These are phyloP conservation scores for Thymus mandschuricus DNA, from an alignment of 257 asterid genomes.

Conservation along the genomic window DNA sequence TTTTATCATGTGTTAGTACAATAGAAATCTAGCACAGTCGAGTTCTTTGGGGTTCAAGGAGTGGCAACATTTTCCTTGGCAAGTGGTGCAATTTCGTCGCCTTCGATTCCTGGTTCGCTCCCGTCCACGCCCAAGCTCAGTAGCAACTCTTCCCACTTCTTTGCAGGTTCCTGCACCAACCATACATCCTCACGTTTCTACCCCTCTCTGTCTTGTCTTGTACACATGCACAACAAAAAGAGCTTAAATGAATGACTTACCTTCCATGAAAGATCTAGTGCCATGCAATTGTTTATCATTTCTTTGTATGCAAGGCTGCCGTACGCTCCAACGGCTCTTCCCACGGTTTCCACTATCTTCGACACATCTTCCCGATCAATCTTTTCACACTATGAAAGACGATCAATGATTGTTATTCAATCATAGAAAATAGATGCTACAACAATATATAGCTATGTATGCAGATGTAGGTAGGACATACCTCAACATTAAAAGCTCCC, in stretches of 20 bases:
- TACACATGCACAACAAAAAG: no score
- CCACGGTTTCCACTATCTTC: constrained; percentile 64
- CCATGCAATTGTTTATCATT: constrained; percentile 88
- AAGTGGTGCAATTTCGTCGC: constrained; percentile 85
- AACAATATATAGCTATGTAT: no score
- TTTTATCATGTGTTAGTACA: no score
- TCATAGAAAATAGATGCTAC: no score
- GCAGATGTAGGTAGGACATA: constrained; percentile 19
- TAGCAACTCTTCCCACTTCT: constrained; percentile 76
- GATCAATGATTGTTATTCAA: no score
- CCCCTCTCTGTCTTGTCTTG: no score
- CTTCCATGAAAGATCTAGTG: constrained; percentile 97
- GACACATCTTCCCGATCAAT: constrained; percentile 72
- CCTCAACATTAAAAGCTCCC: constrained; percentile 90
- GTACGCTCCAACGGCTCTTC: constrained; percentile 62
- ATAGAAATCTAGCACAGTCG: no score
- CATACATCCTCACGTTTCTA: no score
- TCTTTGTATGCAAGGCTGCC: constrained; percentile 62
- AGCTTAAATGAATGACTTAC: constrained; percentile 31
- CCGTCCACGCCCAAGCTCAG: constrained; percentile 74
- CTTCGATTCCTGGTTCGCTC: constrained; percentile 68
- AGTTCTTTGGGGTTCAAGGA: constrained; percentile 45
- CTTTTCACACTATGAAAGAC: constrained; percentile 56
- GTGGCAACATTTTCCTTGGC: constrained; percentile 88
- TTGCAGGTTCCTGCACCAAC: constrained; percentile 72